These are phyloP conservation scores for Myriosclerotinia scirpicola DNA, from an alignment of 2,329 filamentous ascomycete genomes.

Conservation along the genomic window DNA sequence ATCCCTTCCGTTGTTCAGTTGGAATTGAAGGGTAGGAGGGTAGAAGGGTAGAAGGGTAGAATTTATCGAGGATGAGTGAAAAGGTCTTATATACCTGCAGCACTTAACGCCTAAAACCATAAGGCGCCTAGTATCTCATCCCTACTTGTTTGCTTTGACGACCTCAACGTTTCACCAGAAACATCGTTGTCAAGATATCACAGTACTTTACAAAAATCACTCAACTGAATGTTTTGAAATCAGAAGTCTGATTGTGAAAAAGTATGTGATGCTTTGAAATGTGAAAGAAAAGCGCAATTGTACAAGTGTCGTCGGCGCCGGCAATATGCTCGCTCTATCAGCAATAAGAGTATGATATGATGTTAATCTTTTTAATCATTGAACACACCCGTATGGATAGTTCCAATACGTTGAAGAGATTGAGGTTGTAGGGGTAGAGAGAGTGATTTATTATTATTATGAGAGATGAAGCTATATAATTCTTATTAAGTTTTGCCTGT, in stretches of 20 bases:
- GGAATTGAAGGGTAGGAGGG: background rate
- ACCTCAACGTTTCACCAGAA: background rate
- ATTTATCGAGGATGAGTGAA: background rate
- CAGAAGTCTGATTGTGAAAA: slow-evolving; percentile 3
- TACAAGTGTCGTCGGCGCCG: background rate
- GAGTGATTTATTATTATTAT: no score
- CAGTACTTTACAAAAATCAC: background rate
- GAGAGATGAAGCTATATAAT: no score
- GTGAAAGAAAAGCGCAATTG: background rate
- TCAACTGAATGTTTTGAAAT: background rate
- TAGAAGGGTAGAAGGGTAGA: background rate
- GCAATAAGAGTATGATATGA: background rate
- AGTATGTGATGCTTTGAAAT: slow-evolving; percentile 4
- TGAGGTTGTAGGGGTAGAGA: no score
- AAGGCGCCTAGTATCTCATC: no score
- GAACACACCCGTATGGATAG: background rate
- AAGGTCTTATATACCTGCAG: background rate
- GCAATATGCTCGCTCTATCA: background rate
- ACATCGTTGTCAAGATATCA: background rate
- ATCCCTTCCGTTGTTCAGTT: slow-evolving; percentile 9
- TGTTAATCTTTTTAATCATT: background rate
- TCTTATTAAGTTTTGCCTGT: no score
- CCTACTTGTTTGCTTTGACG: no score
- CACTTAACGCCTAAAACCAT: no score
- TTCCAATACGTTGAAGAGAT: background rate